phyloP scores from a whole-genome alignment of 2,329 filamentous ascomycete species.

The Xylaria sp. region DNA sequence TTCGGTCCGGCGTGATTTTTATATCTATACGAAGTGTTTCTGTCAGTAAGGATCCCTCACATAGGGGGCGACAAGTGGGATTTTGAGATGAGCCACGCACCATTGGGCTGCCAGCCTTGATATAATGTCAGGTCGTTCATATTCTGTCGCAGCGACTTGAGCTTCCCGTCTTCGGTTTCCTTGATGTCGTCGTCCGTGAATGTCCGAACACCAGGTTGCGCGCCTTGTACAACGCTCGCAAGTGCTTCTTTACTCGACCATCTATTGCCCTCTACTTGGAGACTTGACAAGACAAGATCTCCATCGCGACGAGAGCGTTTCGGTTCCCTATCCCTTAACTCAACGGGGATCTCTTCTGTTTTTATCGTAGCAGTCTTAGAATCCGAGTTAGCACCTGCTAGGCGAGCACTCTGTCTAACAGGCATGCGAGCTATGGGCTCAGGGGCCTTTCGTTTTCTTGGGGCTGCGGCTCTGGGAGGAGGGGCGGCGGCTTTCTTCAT shows the following conservation, averaged over 20 bases:
- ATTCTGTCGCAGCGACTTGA: constrained; percentile 67
- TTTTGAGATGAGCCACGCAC: constrained; percentile 40
- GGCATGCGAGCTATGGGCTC: constrained; percentile 47
- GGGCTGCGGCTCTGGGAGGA: constrained; percentile 39
- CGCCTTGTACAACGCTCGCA: constrained; percentile 56
- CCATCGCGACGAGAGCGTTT: constrained; percentile 54
- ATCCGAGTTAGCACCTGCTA: constrained; percentile 51
- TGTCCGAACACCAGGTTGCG: constrained; percentile 75
- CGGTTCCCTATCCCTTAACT: constrained; percentile 42
- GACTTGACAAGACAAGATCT: constrained; percentile 66
- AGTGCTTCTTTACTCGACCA: constrained; percentile 66
- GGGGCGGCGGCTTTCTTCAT: constrained; percentile 56
- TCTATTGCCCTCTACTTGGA: constrained; percentile 73
- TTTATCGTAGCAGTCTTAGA: constrained; percentile 42
- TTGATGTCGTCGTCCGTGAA: constrained; percentile 81
- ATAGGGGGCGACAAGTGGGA: neutral
- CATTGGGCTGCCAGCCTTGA: constrained; percentile 74
- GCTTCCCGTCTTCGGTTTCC: constrained; percentile 68
- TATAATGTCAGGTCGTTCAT: constrained; percentile 77
- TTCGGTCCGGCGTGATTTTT: constrained; percentile 81
- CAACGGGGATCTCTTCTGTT: constrained; percentile 39
- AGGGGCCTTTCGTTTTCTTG: constrained; percentile 36
- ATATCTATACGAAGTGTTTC: constrained; percentile 54
- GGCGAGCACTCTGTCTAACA: constrained; percentile 53
- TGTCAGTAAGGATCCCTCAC: neutral